Conservation (phyloP, 305 asterid species). For the Fraxinus latifolia region DNA sequence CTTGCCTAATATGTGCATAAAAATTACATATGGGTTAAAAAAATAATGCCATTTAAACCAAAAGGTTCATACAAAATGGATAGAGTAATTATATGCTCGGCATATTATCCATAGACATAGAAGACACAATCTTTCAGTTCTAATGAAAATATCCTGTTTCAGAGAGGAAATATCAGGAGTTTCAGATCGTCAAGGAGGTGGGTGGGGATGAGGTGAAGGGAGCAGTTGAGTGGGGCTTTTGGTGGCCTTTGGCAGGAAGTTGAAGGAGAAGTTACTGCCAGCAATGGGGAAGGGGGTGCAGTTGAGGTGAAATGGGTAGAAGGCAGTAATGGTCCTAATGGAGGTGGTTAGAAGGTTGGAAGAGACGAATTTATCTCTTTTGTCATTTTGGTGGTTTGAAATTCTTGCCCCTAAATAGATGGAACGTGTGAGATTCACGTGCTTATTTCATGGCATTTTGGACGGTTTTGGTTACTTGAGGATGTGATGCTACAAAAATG, state of each 20-base stretch:
- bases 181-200: background rate
- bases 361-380: background rate
- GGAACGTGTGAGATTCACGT: background rate
- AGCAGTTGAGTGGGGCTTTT: background rate
- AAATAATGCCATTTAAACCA: background rate
- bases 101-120: background rate
- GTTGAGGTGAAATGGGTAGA: background rate
- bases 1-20: background rate
- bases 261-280: background rate
- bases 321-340: background rate
- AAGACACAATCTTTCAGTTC: background rate
- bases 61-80: background rate
- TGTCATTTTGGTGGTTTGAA: background rate
- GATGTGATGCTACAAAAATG: background rate
- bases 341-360: background rate
- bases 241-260: background rate
- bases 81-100: background rate
- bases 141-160: background rate
- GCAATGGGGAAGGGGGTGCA: background rate
- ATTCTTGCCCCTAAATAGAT: background rate
- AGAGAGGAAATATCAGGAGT: background rate
- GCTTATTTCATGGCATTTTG: background rate
- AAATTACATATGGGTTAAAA: background rate
- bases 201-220: background rate
- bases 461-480: background rate